Evolutionary conservation across 495 filamentous ascomycete species (phyloP).

Genomic region (Trichoderma orchidacearum): DNA sequence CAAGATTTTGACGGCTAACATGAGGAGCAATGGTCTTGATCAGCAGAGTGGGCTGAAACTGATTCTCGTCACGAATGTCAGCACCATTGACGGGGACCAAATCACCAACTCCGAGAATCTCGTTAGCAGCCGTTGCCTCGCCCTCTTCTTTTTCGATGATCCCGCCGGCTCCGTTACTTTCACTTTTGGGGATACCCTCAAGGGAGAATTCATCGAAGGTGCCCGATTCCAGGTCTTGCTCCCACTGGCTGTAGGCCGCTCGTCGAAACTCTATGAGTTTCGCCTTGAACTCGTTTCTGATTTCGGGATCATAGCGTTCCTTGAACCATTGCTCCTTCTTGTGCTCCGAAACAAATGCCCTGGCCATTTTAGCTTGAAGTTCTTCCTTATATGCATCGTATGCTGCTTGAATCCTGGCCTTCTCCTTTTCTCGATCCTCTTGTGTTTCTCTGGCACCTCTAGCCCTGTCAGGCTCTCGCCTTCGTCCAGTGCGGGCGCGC

Average conservation of each 20-base stretch:
- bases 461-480: slow-evolving; percentile 53
- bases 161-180: slow-evolving; percentile 77
- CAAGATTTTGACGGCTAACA: slow-evolving; percentile 86
- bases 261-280: slow-evolving; percentile 64
- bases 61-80: slow-evolving; percentile 70
- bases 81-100: slow-evolving; percentile 65
- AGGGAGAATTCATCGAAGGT: slow-evolving; percentile 88
- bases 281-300: slow-evolving; percentile 51
- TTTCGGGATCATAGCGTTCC: slow-evolving; percentile 80
- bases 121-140: slow-evolving; percentile 76
- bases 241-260: slow-evolving; percentile 68
- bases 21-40: slow-evolving; percentile 98
- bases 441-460: slow-evolving; percentile 64
- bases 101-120: slow-evolving; percentile 85
- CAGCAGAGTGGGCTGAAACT: slow-evolving; percentile 76
- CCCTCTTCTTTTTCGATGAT: slow-evolving; percentile 90
- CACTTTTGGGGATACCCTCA: slow-evolving; percentile 89
- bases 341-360: slow-evolving; percentile 76
- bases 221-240: slow-evolving; percentile 65
- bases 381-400: slow-evolving; percentile 95
- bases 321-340: slow-evolving; percentile 96
- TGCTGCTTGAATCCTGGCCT: slow-evolving; percentile 76
- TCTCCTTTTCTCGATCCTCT: slow-evolving; percentile 81
- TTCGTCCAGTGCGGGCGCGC: slow-evolving; percentile 57
- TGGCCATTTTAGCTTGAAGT: slow-evolving; percentile 79